Conservation (phyloP, 495 filamentous ascomycete genomes). For the Immersiella caudata region DNA sequence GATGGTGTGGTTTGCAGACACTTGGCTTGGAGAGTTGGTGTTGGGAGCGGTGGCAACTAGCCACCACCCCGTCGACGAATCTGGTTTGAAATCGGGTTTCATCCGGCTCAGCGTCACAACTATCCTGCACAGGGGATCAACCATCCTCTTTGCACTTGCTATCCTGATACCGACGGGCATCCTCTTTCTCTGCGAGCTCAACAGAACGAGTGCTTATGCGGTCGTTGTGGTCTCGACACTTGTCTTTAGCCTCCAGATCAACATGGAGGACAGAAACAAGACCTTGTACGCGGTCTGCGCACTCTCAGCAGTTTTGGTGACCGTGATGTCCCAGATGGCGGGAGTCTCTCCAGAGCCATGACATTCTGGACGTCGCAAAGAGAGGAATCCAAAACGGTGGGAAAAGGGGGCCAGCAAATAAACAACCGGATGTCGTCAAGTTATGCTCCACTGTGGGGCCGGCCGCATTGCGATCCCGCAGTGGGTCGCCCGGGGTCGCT, state of each 20-base stretch:
- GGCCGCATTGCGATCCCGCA: too few species aligned
- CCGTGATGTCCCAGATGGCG: constrained; percentile 1
- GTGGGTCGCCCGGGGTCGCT: not conserved
- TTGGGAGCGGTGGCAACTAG: not conserved
- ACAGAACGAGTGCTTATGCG: not conserved
- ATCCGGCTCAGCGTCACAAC: not conserved
- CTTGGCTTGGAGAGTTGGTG: not conserved
- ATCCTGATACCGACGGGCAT: constrained; percentile 13
- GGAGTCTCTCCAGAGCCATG: not conserved
- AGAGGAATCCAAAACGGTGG: not conserved
- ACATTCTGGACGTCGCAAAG: not conserved
- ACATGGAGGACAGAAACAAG: not conserved
- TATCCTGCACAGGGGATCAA: not conserved
- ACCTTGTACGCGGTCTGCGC: not conserved
- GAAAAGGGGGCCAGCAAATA: not conserved
- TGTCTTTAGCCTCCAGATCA: constrained; percentile 8
- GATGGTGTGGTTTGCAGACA: not conserved
- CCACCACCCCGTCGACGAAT: not conserved
- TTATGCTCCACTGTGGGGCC: too few species aligned
- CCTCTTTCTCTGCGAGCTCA: constrained; percentile 10
- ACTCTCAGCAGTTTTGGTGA: not conserved
- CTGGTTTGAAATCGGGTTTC: not conserved
- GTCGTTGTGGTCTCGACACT: constrained; percentile 16
- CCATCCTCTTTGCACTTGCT: not conserved
- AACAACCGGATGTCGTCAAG: too few species aligned